Conservation (phyloP, 805 yeast species). For the Candida easanensis region DNA sequence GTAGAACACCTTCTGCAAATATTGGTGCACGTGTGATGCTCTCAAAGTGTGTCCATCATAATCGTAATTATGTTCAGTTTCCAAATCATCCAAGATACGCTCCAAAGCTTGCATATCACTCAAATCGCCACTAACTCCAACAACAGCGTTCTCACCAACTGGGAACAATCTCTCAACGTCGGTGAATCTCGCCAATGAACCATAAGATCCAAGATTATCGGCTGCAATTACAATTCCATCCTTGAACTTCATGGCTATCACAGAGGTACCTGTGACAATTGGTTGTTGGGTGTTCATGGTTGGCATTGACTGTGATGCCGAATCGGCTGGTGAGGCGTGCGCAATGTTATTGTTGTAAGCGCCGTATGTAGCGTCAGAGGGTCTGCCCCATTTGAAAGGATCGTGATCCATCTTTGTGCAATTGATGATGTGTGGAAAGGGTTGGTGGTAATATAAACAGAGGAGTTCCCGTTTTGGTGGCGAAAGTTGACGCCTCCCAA, state of each 20-base stretch:
- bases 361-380: conserved; percentile 80
- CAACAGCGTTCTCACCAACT: conserved; percentile 84
- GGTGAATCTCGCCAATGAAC: conserved; percentile 83
- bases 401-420: conserved; percentile 76
- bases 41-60: conserved; percentile 61
- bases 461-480: not conserved
- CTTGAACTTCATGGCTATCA: conserved; percentile 83
- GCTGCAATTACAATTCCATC: conserved; percentile 95
- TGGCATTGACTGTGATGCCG: conserved; percentile 41
- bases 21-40: conserved; percentile 88
- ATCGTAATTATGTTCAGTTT: conserved; percentile 77
- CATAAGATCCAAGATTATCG: conserved; percentile 90
- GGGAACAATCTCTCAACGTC: conserved; percentile 80
- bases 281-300: conserved; percentile 90
- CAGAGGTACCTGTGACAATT: conserved; percentile 94
- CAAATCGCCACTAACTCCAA: conserved; percentile 92
- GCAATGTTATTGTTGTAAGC: conserved; percentile 73
- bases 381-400: conserved; percentile 96
- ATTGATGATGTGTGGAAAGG: not conserved
- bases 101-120: conserved; percentile 88
- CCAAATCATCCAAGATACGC: conserved; percentile 73
- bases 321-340: conserved; percentile 39
- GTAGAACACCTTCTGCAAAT: conserved; percentile 80
- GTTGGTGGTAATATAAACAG: not conserved
- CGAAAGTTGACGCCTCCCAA: not conserved